Conservation (phyloP, 371 early-diverging fungal species). For the Mycotypha africana region DNA sequence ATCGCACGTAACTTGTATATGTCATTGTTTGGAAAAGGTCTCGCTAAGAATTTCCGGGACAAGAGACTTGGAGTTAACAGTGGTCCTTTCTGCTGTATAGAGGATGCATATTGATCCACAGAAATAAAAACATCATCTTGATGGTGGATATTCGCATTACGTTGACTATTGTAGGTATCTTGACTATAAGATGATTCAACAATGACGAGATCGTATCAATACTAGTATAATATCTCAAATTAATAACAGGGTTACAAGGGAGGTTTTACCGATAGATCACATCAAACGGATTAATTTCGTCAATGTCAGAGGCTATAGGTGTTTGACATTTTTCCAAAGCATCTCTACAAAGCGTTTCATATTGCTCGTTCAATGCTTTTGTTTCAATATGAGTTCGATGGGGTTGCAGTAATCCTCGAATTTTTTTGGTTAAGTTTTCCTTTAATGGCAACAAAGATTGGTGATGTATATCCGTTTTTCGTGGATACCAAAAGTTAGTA, state of each 20-base stretch:
- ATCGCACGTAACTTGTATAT: constrained; percentile 41
- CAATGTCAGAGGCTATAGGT: too few relatives aligned
- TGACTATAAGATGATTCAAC: too few relatives aligned
- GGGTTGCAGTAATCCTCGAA: constrained; percentile 30
- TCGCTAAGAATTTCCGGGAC: constrained; percentile 46
- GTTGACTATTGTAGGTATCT: too few relatives aligned
- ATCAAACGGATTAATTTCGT: too few relatives aligned
- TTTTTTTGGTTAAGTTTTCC: constrained; percentile 22
- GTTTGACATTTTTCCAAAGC: constrained; percentile 21
- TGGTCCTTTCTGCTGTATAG: constrained; percentile 50
- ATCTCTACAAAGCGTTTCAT: constrained; percentile 10
- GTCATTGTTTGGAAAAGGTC: constrained; percentile 48
- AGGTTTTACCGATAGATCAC: constrained; percentile 16
- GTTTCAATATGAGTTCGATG: constrained; percentile 27
- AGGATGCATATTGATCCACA: constrained; percentile 50
- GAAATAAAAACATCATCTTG: constrained; percentile 36
- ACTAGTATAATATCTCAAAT: too few relatives aligned
- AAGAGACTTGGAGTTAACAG: constrained; percentile 46
- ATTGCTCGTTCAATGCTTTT: constrained; percentile 21
- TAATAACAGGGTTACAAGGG: too few relatives aligned
- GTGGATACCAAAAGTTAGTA: constrained; percentile 41
- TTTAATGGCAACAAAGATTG: constrained; percentile 16
- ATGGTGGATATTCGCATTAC: background rate
- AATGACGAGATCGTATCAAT: too few relatives aligned
- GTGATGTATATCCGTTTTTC: constrained; percentile 12